phyloP scores from a whole-genome alignment of 371 early-diverging fungal genomes.

The Mucor irregularis region DNA sequence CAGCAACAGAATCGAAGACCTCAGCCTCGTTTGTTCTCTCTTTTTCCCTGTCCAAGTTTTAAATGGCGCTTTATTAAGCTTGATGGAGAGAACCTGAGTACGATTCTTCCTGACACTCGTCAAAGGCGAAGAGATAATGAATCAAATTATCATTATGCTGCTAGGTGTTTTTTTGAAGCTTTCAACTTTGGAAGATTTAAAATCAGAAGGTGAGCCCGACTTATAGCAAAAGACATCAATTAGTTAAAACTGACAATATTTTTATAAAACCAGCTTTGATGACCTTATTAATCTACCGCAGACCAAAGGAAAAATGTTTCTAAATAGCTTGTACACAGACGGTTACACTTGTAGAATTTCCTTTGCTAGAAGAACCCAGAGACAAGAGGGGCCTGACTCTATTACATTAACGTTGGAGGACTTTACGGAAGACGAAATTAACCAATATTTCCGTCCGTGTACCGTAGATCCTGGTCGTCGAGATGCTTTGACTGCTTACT shows the following conservation, averaged over 20 bases:
- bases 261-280: background rate
- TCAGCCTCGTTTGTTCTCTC: background rate
- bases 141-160: background rate
- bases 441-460: conserved; percentile 1
- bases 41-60: background rate
- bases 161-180: background rate
- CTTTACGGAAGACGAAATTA: background rate
- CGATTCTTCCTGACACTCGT: background rate
- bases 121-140: background rate
- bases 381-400: no score
- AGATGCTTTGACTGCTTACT: background rate
- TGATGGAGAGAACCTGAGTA: background rate
- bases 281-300: background rate
- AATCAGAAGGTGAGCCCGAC: background rate
- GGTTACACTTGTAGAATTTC: background rate
- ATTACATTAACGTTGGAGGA: background rate
- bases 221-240: no score
- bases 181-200: background rate
- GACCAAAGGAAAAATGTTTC: background rate
- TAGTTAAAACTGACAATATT: background rate
- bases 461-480: background rate
- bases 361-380: background rate
- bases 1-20: background rate
- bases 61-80: background rate
- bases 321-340: background rate